These are phyloP conservation scores for Smallanthus sonchifolius DNA, from an alignment of 129 eudicot genomes.

Conservation along the genomic window DNA sequence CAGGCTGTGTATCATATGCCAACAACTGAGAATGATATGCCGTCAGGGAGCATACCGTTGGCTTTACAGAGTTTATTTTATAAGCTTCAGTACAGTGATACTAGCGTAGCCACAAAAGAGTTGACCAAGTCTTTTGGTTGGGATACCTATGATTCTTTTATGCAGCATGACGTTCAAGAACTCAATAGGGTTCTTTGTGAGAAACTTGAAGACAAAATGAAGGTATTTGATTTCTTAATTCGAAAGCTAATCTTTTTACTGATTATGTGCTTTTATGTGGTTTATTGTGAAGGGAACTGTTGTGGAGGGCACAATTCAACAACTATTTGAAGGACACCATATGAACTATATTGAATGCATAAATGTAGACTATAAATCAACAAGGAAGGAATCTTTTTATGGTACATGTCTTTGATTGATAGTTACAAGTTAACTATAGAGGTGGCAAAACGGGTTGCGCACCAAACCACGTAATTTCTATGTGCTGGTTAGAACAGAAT, in stretches of 20 bases:
- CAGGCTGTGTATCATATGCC: slow-evolving; percentile 99
- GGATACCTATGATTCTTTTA: slow-evolving; percentile 92
- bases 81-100: slow-evolving; percentile 82
- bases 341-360: slow-evolving; percentile 92
- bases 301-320: slow-evolving; percentile 93
- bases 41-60: slow-evolving; percentile 87
- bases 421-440: background rate
- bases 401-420: slow-evolving; percentile 34
- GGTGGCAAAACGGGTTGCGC: background rate
- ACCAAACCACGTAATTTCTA: too few species aligned
- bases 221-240: slow-evolving; percentile 35
- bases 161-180: slow-evolving; percentile 99
- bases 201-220: slow-evolving; percentile 97
- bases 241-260: background rate
- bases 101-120: slow-evolving; percentile 96
- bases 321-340: slow-evolving; percentile 92
- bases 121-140: slow-evolving; percentile 95
- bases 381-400: slow-evolving; percentile 88
- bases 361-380: slow-evolving; percentile 84
- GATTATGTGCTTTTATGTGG: background rate
- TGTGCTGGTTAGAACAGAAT: background rate
- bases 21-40: slow-evolving; percentile 91
- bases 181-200: slow-evolving; percentile 93
- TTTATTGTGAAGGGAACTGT: slow-evolving; percentile 69
- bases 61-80: slow-evolving; percentile 89